These are phyloP conservation scores for Trametes punicea DNA, from an alignment of 768 basidiomycete genomes.

Conservation along the genomic window DNA sequence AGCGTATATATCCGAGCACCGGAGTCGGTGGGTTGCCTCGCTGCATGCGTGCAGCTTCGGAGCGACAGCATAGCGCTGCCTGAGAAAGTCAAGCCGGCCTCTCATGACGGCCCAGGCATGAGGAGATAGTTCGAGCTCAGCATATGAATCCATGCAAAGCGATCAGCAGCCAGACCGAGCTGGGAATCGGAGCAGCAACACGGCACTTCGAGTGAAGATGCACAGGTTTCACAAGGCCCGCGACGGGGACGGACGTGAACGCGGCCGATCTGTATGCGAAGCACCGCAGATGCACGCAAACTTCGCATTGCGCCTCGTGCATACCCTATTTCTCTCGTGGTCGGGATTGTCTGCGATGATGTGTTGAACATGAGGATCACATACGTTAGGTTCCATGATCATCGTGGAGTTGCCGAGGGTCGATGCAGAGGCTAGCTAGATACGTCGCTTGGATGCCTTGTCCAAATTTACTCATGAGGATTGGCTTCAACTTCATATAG, in stretches of 20 bases:
- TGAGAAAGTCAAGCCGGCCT: not conserved
- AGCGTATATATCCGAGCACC: conserved; percentile 1
- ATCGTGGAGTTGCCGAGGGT: not conserved
- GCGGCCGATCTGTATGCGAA: not conserved
- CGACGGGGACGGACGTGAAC: not conserved
- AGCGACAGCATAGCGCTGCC: not conserved
- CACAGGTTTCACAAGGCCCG: conserved; percentile 4
- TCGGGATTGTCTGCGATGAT: not conserved
- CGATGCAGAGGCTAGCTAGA: too few relatives aligned
- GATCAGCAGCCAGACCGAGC: not conserved
- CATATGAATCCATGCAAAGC: not conserved
- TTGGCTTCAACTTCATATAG: too few relatives aligned
- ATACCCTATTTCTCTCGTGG: conserved; percentile 2
- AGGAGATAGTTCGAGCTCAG: not conserved
- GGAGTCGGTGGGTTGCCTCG: conserved; percentile 1
- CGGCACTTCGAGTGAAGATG: conserved; percentile 1
- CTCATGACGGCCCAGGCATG: not conserved
- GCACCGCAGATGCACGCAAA: not conserved
- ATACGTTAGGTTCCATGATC: not conserved
- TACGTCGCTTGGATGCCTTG: too few relatives aligned
- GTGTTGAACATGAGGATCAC: conserved; percentile 9
- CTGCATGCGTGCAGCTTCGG: conserved; percentile 5
- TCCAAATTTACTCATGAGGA: too few relatives aligned
- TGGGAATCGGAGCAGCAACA: not conserved
- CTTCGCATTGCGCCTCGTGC: not conserved